Conservation (phyloP, 2,329 filamentous ascomycete species). For the Claviceps citrina region DNA sequence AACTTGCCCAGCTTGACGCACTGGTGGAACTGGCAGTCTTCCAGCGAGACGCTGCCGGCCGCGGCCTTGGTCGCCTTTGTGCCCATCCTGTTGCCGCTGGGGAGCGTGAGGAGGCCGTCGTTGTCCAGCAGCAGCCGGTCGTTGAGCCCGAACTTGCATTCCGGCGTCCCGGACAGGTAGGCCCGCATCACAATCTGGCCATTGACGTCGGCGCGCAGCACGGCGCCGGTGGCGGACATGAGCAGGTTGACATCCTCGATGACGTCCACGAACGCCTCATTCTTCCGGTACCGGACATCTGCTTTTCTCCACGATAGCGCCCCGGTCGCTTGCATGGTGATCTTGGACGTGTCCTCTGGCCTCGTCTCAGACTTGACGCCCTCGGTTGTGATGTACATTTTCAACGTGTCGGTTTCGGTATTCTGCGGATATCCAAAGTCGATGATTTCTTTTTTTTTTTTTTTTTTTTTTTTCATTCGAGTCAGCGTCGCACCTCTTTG, state of each 20-base stretch:
- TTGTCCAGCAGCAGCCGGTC: constrained; percentile 84
- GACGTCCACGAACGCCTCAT: constrained; percentile 97
- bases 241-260: constrained; percentile 98
- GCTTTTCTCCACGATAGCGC: constrained; percentile 93
- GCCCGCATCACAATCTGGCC: constrained; percentile 98
- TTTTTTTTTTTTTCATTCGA: neutral
- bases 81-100: constrained; percentile 61
- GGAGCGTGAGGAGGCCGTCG: constrained; percentile 47
- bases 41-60: constrained; percentile 84
- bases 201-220: constrained; percentile 88
- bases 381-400: constrained; percentile 99
- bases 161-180: constrained; percentile 87
- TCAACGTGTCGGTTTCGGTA: constrained; percentile 94
- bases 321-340: constrained; percentile 97
- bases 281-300: constrained; percentile 98
- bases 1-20: constrained; percentile 97
- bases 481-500: too few species aligned
- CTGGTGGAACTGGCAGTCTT: constrained; percentile 98
- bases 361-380: constrained; percentile 83
- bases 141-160: constrained; percentile 98
- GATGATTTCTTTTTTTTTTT: constrained; percentile 57
- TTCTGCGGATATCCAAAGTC: constrained; percentile 99
- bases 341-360: constrained; percentile 87
- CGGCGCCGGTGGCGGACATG: constrained; percentile 94
- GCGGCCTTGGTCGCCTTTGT: constrained; percentile 90